A percentile compares a stretch with the other conserved stretches of the same genome.
These are phyloP conservation scores for Helicostylum pulchrum DNA, from an alignment of 192 early-diverging fungal genomes.

Conservation along the genomic window DNA sequence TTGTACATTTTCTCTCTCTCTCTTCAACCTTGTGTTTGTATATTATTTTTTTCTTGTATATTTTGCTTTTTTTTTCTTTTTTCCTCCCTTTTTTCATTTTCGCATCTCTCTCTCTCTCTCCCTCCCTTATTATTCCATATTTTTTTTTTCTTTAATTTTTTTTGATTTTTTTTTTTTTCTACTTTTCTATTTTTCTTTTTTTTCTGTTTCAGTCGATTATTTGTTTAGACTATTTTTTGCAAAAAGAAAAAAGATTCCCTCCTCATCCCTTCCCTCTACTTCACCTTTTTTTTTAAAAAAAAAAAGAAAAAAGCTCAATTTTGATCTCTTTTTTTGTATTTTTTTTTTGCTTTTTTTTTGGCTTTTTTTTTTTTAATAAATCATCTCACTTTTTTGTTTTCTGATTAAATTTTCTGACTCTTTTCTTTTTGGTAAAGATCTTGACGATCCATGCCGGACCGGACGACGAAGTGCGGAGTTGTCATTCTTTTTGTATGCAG, in stretches of 20 bases:
- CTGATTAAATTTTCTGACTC: not conserved
- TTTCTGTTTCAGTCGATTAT: slow-evolving; percentile 2
- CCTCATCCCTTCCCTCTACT: no score
- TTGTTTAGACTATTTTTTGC: not conserved
- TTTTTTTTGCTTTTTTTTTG: no score
- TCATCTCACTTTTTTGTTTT: slow-evolving; percentile 7
- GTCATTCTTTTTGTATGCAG: no score
- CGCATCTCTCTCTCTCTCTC: no score
- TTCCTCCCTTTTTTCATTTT: not conserved
- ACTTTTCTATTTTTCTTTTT: not conserved
- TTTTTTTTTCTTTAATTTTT: slow-evolving; percentile 3
- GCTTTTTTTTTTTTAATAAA: not conserved
- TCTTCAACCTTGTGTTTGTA: not conserved
- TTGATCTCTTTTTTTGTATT: no score
- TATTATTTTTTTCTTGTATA: not conserved
- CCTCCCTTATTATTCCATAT: slow-evolving; percentile 7
- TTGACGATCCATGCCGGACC: no score
- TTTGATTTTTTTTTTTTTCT: slow-evolving; percentile 3
- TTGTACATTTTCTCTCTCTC: not conserved
- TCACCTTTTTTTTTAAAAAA: no score
- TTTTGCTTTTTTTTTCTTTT: not conserved
- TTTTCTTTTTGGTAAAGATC: no score
- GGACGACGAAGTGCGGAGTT: no score
- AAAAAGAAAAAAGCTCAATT: no score
- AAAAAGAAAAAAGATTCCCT: no score